Base-by-base conservation (phyloP, 2,329 filamentous ascomycete genomes). In the Colletotrichum kahawae region DNA sequence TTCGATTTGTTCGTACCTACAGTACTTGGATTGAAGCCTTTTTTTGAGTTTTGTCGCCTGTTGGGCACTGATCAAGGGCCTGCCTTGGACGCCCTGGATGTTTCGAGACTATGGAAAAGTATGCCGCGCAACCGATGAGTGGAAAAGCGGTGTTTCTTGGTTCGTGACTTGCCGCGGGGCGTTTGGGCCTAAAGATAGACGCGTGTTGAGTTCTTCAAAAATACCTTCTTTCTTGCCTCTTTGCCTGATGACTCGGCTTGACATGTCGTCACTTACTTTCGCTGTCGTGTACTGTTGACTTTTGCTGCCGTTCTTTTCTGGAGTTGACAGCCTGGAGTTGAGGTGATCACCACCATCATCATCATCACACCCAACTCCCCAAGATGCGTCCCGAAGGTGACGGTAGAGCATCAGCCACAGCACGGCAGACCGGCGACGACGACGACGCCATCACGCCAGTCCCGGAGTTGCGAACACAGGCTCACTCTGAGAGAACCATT, bases 1-100 rank as follows among this genome's bases (percentile, higher is more conserved):
- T 62, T 67, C 69, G 69, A 75, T 75, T 75, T 67, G 72, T 57
- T 21, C 33, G n/a, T n/a, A 2, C 24, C 24, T 24, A 24, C 24
- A 21, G 2, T n/a, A 10, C 43, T 48, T 48, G 43, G n/a, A 48
- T 48, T 48, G 43, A 48, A 21, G 43, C 43, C 43, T 9, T 21
- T 48, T 48, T 48, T 48, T 48, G 43, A 48, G n/a, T 48, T 48
- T 48, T 48, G 43, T 21, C 43, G 43, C 43, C n/a, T 48, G 24
- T 63, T 38, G 33, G 31, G 31, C 59, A 38, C 21, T 59, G 31
- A 24, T 27, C 24, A 18, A 31, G 13, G 29, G 14, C 18, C 51
- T 31, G 31, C 43, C 66, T 31, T 59, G 66, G 54, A 68, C 10
- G 66, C 54, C 66, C 59, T 31, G 54, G 33, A 43, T 29, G 48